These are phyloP conservation scores for Macrotyloma uniflorum DNA, from an alignment of 306 rosid genomes.

Conservation along the genomic window DNA sequence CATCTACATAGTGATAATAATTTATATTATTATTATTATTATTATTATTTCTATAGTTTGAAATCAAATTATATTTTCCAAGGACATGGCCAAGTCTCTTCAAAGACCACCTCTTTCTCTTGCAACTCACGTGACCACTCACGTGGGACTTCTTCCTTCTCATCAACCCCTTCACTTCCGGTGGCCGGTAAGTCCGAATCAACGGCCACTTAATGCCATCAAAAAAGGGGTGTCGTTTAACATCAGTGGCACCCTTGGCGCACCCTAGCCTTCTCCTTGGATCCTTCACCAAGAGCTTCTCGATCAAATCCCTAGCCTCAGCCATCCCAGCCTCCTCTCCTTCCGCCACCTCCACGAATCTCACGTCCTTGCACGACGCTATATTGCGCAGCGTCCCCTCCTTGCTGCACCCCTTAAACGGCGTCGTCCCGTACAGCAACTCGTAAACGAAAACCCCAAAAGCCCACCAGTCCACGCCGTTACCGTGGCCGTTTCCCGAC, in stretches of 20 bases:
- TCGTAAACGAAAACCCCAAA: conserved; percentile 78
- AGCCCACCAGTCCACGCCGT: conserved; percentile 98
- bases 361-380: conserved; percentile 56
- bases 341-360: conserved; percentile 49
- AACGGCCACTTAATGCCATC: conserved; percentile 91
- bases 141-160: conserved; percentile 49
- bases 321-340: conserved; percentile 52
- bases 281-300: conserved; percentile 68
- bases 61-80: conserved; percentile 34
- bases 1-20: conserved; percentile 43
- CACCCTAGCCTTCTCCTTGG: conserved; percentile 69
- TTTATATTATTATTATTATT: conserved; percentile 54
- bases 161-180: conserved; percentile 59
- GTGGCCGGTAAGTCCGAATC: conserved; percentile 65
- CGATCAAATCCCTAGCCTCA: conserved; percentile 71
- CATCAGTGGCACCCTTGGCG: conserved; percentile 69
- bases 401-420: conserved; percentile 77
- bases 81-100: conserved; percentile 46
- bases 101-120: conserved; percentile 58
- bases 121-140: conserved; percentile 39
- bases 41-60: conserved; percentile 43
- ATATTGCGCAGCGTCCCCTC: conserved; percentile 79
- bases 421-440: conserved; percentile 73
- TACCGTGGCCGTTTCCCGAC: conserved; percentile 75
- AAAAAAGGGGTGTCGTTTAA: conserved; percentile 83